A percentile compares a stretch with the other conserved stretches of the same genome.
Conservation (phyloP, 2,329 filamentous ascomycete species). For the Penicillium sp. region DNA sequence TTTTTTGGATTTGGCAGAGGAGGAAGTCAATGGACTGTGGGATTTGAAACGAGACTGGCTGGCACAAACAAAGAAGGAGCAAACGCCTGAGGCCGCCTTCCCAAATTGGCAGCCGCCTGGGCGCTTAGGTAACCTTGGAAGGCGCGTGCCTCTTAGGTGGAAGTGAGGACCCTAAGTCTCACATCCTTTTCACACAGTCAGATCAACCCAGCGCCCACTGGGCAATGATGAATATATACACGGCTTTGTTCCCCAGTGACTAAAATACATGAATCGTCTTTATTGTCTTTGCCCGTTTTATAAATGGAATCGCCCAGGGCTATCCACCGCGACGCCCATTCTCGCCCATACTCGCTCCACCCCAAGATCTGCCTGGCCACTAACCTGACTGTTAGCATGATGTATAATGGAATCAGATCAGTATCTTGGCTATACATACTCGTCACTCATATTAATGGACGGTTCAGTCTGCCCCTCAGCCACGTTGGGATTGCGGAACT, state of each 20-base stretch:
- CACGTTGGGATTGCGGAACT: constrained; percentile 35
- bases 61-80: constrained; percentile 1
- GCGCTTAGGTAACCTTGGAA: background rate
- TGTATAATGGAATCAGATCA: background rate
- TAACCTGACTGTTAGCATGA: constrained; percentile 19
- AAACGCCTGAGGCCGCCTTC: background rate
- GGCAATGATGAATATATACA: too few relatives aligned
- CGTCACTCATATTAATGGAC: constrained; percentile 26
- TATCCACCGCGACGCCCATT: constrained; percentile 26
- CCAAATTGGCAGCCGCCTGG: background rate
- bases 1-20: too few relatives aligned
- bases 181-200: too few relatives aligned
- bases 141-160: too few relatives aligned
- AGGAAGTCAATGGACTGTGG: background rate
- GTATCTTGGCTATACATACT: constrained; percentile 23
- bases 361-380: constrained; percentile 35
- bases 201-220: too few relatives aligned
- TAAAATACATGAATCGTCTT: background rate
- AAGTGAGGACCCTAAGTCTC: too few relatives aligned
- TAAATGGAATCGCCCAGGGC: constrained; percentile 31
- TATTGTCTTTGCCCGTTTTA: constrained; percentile 13
- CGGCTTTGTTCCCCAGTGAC: too few relatives aligned
- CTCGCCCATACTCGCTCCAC: constrained; percentile 35
- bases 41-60: background rate
- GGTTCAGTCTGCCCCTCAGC: constrained; percentile 33